Percentiles rank a stretch among this genome's conserved stretches.
Conservation (phyloP, 1,284 basidiomycete genomes). For the Sutorius eximius region DNA sequence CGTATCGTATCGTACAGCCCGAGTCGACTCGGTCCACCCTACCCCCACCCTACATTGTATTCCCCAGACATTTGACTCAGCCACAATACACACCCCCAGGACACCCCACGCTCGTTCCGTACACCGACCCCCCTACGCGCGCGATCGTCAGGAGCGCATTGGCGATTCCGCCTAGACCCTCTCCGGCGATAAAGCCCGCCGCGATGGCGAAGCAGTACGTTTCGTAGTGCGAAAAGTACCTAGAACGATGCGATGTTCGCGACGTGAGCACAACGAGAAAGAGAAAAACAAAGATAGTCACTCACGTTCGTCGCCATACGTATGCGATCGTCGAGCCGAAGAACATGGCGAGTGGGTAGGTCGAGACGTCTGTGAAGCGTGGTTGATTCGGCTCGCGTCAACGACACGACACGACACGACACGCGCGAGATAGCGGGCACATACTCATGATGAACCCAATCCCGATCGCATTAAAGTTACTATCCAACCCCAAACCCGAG, state of each 20-base stretch:
- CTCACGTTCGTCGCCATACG: neutral
- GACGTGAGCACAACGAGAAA: neutral
- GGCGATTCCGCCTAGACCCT: conserved; percentile 18
- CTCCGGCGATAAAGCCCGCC: conserved; percentile 16
- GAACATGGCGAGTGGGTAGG: conserved; percentile 10
- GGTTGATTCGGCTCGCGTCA: no score
- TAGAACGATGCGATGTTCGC: neutral
- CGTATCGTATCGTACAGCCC: no score
- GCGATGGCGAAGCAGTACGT: conserved; percentile 9
- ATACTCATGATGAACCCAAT: conserved; percentile 15
- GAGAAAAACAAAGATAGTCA: neutral
- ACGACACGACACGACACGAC: no score
- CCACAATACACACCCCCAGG: conserved; percentile 12
- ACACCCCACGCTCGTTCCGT: conserved; percentile 11
- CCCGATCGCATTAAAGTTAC: conserved; percentile 15
- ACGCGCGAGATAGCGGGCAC: neutral
- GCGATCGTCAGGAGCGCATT: conserved; percentile 15
- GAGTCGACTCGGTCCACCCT: no score
- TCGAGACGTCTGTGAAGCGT: neutral
- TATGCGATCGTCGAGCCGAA: conserved; percentile 14
- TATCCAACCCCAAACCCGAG: neutral
- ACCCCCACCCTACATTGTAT: no score
- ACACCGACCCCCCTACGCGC: conserved; percentile 3
- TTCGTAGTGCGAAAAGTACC: conserved; percentile 4
- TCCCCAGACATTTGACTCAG: neutral